These are phyloP conservation scores for Malassezia dermatis DNA, from an alignment of 1,284 basidiomycete species.

Conservation along the genomic window DNA sequence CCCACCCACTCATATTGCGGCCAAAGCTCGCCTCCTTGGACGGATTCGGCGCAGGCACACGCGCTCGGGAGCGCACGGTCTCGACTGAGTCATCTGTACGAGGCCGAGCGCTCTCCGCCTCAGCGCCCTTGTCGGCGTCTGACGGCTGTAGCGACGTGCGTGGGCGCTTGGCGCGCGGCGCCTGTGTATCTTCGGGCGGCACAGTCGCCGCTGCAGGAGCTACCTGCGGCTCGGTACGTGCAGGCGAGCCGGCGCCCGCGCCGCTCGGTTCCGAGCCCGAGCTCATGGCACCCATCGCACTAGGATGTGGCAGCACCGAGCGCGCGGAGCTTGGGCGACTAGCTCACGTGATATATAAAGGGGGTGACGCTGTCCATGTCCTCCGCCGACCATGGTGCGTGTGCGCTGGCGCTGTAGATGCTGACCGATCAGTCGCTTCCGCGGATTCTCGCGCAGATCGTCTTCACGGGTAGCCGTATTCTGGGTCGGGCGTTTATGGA, in stretches of 20 bases:
- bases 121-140: neutral
- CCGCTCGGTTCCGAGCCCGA: conserved; percentile 18
- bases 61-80: neutral
- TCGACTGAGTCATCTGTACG: neutral
- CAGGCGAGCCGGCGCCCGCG: neutral
- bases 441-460: conserved; percentile 66
- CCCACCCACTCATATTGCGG: conserved; percentile 17
- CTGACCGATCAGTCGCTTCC: conserved; percentile 40
- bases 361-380: neutral
- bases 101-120: neutral
- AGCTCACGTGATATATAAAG: neutral
- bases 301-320: neutral
- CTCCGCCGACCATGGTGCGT: conserved; percentile 10
- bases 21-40: conserved; percentile 6
- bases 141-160: neutral
- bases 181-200: neutral
- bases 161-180: neutral
- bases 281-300: conserved; percentile 14
- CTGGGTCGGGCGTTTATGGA: conserved; percentile 83
- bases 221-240: neutral
- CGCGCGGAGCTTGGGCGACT: neutral
- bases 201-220: neutral
- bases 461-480: conserved; percentile 68
- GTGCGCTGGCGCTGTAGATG: neutral
- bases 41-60: neutral